Evolutionary conservation across 108 stramenopile genomes (phyloP).

Genomic region (Pseudonitzschia pungens): DNA sequence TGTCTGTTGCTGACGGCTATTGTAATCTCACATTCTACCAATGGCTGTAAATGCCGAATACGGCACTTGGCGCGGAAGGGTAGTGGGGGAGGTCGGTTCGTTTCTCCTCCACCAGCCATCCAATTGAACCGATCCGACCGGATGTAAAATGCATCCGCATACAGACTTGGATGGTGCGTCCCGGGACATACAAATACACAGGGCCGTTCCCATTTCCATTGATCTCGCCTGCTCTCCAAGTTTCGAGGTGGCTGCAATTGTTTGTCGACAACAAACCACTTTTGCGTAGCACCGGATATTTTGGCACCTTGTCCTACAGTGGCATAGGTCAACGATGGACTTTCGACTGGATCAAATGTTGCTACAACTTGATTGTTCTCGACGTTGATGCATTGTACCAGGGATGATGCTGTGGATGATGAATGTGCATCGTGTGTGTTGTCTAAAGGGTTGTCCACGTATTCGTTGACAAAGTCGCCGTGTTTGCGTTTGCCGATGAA

Average conservation of each 20-base stretch:
- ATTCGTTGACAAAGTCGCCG: constrained; percentile 83
- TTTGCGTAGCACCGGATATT: constrained; percentile 67
- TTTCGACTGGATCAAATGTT: constrained; percentile 26
- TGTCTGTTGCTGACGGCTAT: no score
- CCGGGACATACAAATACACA: constrained; percentile 71
- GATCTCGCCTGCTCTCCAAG: not conserved
- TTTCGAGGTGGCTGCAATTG: not conserved
- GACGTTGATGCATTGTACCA: constrained; percentile 64
- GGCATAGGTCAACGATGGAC: constrained; percentile 44
- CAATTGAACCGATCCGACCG: constrained; percentile 56
- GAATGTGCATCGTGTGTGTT: not conserved
- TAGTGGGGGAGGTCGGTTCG: constrained; percentile 32
- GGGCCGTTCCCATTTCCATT: constrained; percentile 23
- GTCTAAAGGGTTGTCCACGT: constrained; percentile 36
- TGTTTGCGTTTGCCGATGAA: constrained; percentile 91
- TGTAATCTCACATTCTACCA: constrained; percentile 61
- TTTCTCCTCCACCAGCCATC: constrained; percentile 38
- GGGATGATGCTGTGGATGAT: not conserved
- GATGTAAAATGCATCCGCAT: constrained; percentile 61
- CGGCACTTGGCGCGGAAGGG: constrained; percentile 51
- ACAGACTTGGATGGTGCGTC: constrained; percentile 85
- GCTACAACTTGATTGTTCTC: constrained; percentile 67
- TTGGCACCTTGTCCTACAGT: constrained; percentile 89
- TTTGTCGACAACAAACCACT: constrained; percentile 80
- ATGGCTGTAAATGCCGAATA: constrained; percentile 77